Evolutionary conservation across 2,329 filamentous ascomycete species (phyloP), one percentile per base, ranked within the genome.

Genomic region (Trichoderma brevicompactum): DNA sequence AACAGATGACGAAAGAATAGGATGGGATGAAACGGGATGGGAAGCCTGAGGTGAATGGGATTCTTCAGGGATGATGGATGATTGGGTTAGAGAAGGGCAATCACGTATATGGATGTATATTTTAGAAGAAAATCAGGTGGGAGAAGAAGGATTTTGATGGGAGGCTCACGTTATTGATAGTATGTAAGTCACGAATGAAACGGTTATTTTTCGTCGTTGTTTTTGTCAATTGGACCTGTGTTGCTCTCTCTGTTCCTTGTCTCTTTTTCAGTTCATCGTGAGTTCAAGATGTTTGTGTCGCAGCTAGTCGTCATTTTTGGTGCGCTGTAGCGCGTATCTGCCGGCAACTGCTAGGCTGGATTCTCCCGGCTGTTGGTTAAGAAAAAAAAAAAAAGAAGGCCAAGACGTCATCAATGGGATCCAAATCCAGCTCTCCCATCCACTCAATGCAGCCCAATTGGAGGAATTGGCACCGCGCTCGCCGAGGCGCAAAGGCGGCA

Each of bases 61-160:
- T 32, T 44, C 7, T 13, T 9, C 15, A 38, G 28, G 49, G 52
- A 66, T 52, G 49, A 71, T 64, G 59, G 67, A 68, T 68, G 70
- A 67, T 69, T 69, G 70, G 63, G 66, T 64, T 74, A 72, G 72
- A 73, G 64, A 70, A 67, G 70, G 67, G 67, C 65, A 67, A 71
- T 54, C 66, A 66, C 64, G 71, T 72, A 67, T 65, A 71, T 68
- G 68, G 72, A 69, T 70, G 69, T 71, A 72, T 55, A 65, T 68
- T 68, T 48, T 36, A 54, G 28, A 68, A 19, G 52, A 58, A 46
- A 60, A 32, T 41, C 8, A 13, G 32, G n/a, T 19, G 43, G 40
- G 32, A 36, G 43, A 12, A 44, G 32, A 4, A 9, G n/a, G 36
- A 10, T 13, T 13, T 44, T 34, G 28, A 23, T 34, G 58, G 64